Evolutionary conservation across 225 moss, liverwort and hornwort species (phyloP).

Genomic region (Straminergon stramineum): DNA sequence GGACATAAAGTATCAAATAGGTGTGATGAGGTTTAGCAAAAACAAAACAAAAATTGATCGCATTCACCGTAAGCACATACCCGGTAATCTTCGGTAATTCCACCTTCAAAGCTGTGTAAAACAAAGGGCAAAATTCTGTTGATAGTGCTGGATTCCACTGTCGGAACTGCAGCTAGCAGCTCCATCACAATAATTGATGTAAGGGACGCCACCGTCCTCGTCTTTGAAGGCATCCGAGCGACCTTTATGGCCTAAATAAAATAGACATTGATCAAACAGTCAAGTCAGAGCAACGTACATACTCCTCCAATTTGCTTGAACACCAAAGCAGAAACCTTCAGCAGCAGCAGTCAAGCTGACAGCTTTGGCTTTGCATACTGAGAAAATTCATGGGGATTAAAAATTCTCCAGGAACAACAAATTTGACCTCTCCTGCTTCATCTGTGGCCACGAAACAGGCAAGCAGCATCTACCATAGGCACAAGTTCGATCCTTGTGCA

Average conservation of each 20-base stretch:
- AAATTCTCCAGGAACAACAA: background rate
- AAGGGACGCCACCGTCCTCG: slow-evolving; percentile 60
- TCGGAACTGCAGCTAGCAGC: slow-evolving; percentile 62
- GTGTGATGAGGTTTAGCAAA: background rate
- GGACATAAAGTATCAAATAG: background rate
- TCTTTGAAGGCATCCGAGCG: slow-evolving; percentile 53
- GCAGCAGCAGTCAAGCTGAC: background rate
- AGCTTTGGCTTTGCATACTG: background rate
- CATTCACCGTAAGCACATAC: slow-evolving; percentile 16
- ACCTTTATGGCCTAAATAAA: slow-evolving; percentile 54
- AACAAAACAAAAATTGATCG: background rate
- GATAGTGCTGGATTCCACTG: slow-evolving; percentile 59
- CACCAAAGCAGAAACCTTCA: background rate
- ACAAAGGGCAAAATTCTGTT: slow-evolving; percentile 78
- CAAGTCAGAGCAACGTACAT: background rate
- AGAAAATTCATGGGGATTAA: background rate
- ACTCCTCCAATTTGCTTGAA: background rate
- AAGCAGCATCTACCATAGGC: background rate
- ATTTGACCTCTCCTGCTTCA: background rate
- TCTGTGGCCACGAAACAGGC: background rate
- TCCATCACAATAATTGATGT: slow-evolving; percentile 72
- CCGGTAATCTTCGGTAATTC: slow-evolving; percentile 74
- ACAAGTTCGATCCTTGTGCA: background rate
- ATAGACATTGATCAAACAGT: background rate
- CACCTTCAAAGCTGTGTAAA: slow-evolving; percentile 61